Base-by-base conservation (phyloP, 352 stramenopile species). In the Phytopythium delawarense region DNA sequence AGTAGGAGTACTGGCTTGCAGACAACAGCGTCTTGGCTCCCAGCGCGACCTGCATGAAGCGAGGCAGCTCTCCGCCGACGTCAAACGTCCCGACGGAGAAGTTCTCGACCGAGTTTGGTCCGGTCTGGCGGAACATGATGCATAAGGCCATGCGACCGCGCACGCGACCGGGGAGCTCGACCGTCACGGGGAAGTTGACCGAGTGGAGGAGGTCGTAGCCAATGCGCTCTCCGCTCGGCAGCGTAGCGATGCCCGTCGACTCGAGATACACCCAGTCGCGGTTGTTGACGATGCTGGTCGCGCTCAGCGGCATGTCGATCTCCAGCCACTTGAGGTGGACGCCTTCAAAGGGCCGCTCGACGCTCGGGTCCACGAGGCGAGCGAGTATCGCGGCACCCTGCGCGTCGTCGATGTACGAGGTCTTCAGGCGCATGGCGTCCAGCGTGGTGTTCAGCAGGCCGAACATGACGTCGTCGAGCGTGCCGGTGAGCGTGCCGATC, bases 211-310 rank as follows among this genome's bases (percentile, higher is more conserved):
- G 39, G 5, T 69, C 55, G 23, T 58, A 72, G n/a, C 62, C 66
- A 21, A 70, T 21, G 15, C 66, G 63, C n/a, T 79, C 70, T 5
- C 70, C 74, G 11, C 49, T 63, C 16, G 53, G 16, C 40, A 48
- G 40, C 40, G 40, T 48, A 15, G 40, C 18, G 16, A 48, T 23
- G 5, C 74, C 76, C 0, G 64, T 77, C 52, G 69, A 61, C 64
- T 84, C 70, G 21, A 82, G 42, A 52, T 79, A 82, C 23, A 87
- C 50, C 39, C 65, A 79, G 59, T 85, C 76, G 32, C 71, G 74
- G 25, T 66, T 70, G 32, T 62, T 65, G 32, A 72, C 52, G 9
- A 83, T 61, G 16, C 65, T 67, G 49, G 76, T 72, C 1, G 75
- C 58, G 32, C 76, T 71, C 8, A 76, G 54, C 18, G 46, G 64